Conservation (phyloP, 495 filamentous ascomycete genomes). For the Endocarpon pusillum region DNA sequence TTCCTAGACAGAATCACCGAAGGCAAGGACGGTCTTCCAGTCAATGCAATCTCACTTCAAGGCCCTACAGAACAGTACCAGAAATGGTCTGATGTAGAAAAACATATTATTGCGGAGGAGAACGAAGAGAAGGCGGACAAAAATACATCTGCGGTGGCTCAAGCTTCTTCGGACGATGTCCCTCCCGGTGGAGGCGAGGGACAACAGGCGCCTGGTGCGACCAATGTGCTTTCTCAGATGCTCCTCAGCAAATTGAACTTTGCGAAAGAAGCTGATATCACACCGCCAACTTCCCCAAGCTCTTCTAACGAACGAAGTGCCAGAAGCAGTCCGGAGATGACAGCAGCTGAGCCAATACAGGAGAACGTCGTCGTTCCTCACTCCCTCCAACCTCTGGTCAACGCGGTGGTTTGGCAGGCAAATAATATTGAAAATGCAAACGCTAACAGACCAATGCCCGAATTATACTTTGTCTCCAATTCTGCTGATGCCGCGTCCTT, state of each 20-base stretch:
- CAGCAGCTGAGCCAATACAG: constrained; percentile 2
- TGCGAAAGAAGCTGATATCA: constrained; percentile 27
- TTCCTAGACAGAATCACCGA: constrained; percentile 49
- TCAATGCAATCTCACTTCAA: constrained; percentile 33
- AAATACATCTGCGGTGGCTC: constrained; percentile 8
- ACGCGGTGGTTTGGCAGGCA: constrained; percentile 42
- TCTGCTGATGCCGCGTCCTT: constrained; percentile 35
- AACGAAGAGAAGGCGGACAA: constrained; percentile 12
- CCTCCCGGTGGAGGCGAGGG: constrained; percentile 1
- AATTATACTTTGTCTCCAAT: constrained; percentile 40
- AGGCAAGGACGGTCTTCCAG: constrained; percentile 30
- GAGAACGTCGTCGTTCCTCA: constrained; percentile 16
- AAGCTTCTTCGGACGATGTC: neutral
- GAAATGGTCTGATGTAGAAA: constrained; percentile 44
- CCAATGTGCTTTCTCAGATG: constrained; percentile 32
- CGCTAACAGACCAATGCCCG: constrained; percentile 21
- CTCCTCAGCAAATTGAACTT: constrained; percentile 35
- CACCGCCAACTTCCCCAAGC: neutral
- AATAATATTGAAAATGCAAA: constrained; percentile 22
- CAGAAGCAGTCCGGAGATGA: constrained; percentile 1
- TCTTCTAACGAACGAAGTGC: neutral
- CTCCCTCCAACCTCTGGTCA: constrained; percentile 39
- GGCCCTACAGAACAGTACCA: constrained; percentile 40
- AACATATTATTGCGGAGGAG: constrained; percentile 26
- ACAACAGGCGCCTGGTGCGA: constrained; percentile 2